A percentile compares a stretch with the other conserved stretches of the same genome.
Evolutionary conservation across 768 basidiomycete genomes (phyloP).

Genomic region (Hirschioporus abietinus): DNA sequence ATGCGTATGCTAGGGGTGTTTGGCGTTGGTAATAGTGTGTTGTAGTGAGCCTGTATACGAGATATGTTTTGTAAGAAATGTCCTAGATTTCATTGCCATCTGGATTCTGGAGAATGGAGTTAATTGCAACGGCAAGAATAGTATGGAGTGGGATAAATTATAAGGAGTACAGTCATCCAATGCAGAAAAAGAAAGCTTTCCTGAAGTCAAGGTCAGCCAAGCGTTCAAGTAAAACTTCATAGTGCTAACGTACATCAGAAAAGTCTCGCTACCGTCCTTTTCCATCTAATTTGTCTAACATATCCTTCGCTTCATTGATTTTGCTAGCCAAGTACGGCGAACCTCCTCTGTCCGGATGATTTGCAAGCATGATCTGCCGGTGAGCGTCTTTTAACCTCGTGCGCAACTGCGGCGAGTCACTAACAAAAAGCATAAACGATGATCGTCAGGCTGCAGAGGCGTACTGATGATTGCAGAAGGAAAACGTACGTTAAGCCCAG

Average conservation of each 20-base stretch:
- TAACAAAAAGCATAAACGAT: constrained; percentile 27
- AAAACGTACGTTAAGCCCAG: constrained; percentile 83
- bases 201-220: background rate
- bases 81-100: too few relatives aligned
- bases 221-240: background rate
- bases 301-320: constrained; percentile 96
- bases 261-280: constrained; percentile 18
- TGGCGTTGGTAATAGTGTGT: background rate
- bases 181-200: background rate
- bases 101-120: background rate
- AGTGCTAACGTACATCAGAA: background rate
- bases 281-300: constrained; percentile 76
- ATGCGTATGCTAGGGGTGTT: constrained; percentile 18
- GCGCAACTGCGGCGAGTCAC: constrained; percentile 78
- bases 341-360: constrained; percentile 97
- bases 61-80: too few relatives aligned
- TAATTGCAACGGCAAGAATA: background rate
- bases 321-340: constrained; percentile 98
- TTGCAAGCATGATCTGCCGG: constrained; percentile 94
- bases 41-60: background rate
- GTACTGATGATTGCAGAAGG: constrained; percentile 7
- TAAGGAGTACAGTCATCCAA: background rate
- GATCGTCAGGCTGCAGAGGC: constrained; percentile 4
- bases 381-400: constrained; percentile 89
- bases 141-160: background rate